Conservation (phyloP, 192 early-diverging fungal species). For the Rhizophagus clarus region DNA sequence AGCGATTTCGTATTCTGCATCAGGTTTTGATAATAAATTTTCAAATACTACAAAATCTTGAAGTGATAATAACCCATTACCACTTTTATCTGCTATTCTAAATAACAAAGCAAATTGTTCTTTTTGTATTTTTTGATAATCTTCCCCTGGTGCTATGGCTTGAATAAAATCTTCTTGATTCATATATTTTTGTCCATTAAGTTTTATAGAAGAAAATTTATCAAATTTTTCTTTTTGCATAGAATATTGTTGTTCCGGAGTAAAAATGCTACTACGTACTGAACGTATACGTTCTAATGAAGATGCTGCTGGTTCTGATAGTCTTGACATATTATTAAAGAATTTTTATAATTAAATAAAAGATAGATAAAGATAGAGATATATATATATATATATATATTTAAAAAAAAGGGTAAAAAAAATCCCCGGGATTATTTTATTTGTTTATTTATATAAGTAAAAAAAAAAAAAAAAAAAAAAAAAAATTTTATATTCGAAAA, state of each 20-base stretch:
- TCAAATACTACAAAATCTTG: conserved; percentile 69
- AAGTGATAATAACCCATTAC: conserved; percentile 51
- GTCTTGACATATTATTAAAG: not conserved
- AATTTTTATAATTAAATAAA: not conserved
- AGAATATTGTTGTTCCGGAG: not conserved
- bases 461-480: no score
- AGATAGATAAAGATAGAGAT: no score
- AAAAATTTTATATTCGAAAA: not conserved
- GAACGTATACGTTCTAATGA: not conserved
- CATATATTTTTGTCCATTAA: conserved; percentile 57
- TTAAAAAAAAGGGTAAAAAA: no score
- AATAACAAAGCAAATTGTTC: conserved; percentile 63
- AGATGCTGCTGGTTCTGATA: not conserved
- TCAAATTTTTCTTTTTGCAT: conserved; percentile 51
- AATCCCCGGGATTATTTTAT: no score
- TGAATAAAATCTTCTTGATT: conserved; percentile 59
- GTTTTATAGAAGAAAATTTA: conserved; percentile 52
- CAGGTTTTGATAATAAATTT: conserved; percentile 60
- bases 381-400: not conserved
- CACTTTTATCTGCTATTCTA: conserved; percentile 56
- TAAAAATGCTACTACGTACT: not conserved
- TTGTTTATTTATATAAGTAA: no score
- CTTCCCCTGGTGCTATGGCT: conserved; percentile 58
- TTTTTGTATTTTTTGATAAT: conserved; percentile 56
- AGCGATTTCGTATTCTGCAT: conserved; percentile 75